Evolutionary conservation across 805 yeast species (phyloP).

Genomic region (Peterozyma xylosa): DNA sequence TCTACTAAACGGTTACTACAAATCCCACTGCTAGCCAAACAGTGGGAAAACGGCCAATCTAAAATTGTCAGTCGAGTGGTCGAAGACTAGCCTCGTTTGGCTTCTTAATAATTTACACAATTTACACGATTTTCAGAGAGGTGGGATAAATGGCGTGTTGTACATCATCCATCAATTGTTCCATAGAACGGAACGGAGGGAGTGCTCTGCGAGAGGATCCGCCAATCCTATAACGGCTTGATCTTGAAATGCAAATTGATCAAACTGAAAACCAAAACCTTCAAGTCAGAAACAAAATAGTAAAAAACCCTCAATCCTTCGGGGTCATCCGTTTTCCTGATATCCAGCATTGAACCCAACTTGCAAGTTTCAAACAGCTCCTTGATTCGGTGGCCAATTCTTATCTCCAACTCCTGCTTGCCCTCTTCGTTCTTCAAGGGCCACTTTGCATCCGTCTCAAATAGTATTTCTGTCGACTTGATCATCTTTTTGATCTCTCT

Average conservation of each 20-base stretch:
- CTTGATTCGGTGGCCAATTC: slow-evolving; percentile 25
- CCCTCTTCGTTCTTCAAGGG: slow-evolving; percentile 32
- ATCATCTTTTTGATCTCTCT: slow-evolving; percentile 26
- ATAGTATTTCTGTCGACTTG: slow-evolving; percentile 29
- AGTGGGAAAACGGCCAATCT: no score
- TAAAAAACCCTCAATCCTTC: slow-evolving; percentile 8
- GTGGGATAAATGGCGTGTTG: no score
- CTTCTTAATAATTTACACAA: no score
- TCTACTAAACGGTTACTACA: no score
- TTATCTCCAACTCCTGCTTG: slow-evolving; percentile 31
- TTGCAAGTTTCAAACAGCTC: slow-evolving; percentile 27
- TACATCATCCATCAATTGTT: no score
- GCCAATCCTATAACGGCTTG: slow-evolving; percentile 11
- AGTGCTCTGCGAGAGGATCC: no score
- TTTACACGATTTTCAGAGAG: no score
- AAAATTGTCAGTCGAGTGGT: no score
- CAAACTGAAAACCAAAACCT: slow-evolving; percentile 33
- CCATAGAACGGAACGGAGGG: no score
- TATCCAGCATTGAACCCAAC: slow-evolving; percentile 30
- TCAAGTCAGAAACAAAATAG: slow-evolving; percentile 33
- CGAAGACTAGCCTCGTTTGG: no score
- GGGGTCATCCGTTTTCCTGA: slow-evolving; percentile 14
- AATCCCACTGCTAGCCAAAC: no score
- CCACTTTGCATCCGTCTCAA: slow-evolving; percentile 32
- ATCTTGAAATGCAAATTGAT: slow-evolving; percentile 34